phyloP scores from a whole-genome alignment of 75 land plant species.

The Cryptomeria japonica region DNA sequence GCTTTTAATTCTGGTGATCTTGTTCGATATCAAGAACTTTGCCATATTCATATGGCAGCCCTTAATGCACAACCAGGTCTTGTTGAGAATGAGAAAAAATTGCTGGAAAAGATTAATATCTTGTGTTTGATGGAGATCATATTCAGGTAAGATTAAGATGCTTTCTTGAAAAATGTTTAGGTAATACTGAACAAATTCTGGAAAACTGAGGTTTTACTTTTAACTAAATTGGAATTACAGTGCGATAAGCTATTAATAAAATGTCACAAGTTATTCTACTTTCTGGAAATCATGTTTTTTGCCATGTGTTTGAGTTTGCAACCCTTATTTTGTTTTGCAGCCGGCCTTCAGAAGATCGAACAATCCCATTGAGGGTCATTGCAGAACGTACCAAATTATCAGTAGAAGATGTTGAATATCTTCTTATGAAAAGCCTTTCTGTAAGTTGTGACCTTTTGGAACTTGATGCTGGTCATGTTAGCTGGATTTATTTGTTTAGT shows the following conservation, averaged over 20 bases:
- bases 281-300: too few relatives aligned
- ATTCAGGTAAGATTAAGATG: conserved; percentile 63
- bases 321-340: conserved; percentile 36
- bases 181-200: background rate
- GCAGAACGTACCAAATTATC: conserved; percentile 92
- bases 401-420: conserved; percentile 89
- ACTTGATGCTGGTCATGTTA: background rate
- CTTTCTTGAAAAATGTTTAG: background rate
- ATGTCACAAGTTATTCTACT: background rate
- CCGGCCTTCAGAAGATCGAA: conserved; percentile 95
- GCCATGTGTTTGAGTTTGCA: background rate
- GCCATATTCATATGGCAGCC: conserved; percentile 72
- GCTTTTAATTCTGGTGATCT: conserved; percentile 98
- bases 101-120: conserved; percentile 95
- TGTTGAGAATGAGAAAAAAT: conserved; percentile 85
- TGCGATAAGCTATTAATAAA: background rate
- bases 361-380: conserved; percentile 83
- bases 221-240: background rate
- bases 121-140: conserved; percentile 97
- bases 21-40: conserved; percentile 87
- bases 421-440: conserved; percentile 96
- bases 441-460: conserved; percentile 40
- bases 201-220: background rate
- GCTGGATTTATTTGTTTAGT: background rate
- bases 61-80: conserved; percentile 89